Conservation (phyloP, 108 stramenopile species). For the Skeletonema tropicum region DNA sequence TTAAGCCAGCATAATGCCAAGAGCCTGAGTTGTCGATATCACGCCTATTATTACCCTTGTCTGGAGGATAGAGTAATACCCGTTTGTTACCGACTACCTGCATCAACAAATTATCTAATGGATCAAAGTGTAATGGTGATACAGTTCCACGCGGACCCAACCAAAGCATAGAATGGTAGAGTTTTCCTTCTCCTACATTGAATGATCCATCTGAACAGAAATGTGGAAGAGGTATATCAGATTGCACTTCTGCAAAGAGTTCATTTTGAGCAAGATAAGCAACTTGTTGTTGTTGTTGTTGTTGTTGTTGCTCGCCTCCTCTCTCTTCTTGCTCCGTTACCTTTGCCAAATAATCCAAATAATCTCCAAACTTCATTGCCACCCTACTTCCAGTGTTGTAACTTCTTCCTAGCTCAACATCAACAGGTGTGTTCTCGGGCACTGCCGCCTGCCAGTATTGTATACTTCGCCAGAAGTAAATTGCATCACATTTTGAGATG, state of each 20-base stretch:
- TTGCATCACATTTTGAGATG: slow-evolving; percentile 39
- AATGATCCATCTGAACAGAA: slow-evolving; percentile 50
- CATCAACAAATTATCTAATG: slow-evolving; percentile 80
- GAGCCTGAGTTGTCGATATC: slow-evolving; percentile 19
- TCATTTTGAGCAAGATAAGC: slow-evolving; percentile 87
- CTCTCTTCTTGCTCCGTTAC: slow-evolving; percentile 54
- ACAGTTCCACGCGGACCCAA: slow-evolving; percentile 70
- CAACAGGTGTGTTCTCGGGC: slow-evolving; percentile 35
- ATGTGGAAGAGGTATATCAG: slow-evolving; percentile 61
- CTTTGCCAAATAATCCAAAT: slow-evolving; percentile 64
- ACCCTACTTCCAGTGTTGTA: slow-evolving; percentile 36
- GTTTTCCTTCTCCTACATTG: slow-evolving; percentile 60
- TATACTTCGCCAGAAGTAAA: slow-evolving; percentile 56
- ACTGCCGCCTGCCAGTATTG: slow-evolving; percentile 54
- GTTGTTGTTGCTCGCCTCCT: slow-evolving; percentile 10
- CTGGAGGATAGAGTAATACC: slow-evolving; percentile 57
- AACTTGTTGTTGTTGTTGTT: slow-evolving; percentile 54
- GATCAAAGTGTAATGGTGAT: slow-evolving; percentile 83
- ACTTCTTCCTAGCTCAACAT: slow-evolving; percentile 78
- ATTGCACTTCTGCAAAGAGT: slow-evolving; percentile 43
- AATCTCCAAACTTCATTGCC: slow-evolving; percentile 60
- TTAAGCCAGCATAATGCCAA: slow-evolving; percentile 57
- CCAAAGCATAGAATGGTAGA: slow-evolving; percentile 80
- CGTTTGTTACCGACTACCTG: slow-evolving; percentile 75
- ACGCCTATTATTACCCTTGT: background rate